Percentiles rank a stretch among this genome's conserved stretches.
Conservation (phyloP, 2,329 filamentous ascomycete genomes). For the Apiospora pterosperma region DNA sequence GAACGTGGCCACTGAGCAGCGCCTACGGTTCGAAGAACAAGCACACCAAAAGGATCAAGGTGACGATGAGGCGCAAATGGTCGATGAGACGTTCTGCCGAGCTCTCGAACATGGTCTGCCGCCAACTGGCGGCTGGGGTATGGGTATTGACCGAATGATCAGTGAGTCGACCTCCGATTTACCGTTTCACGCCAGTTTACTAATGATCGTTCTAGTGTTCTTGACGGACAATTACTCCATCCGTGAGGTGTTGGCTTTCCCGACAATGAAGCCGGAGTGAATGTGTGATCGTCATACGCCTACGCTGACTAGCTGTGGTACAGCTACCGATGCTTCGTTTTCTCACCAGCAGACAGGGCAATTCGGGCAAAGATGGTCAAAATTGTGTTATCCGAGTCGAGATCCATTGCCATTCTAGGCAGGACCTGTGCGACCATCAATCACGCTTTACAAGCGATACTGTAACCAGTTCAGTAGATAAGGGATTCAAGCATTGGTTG, state of each 20-base stretch:
- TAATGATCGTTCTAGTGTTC: constrained; percentile 55
- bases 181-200: constrained; percentile 42
- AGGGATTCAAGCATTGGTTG: background rate
- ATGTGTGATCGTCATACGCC: no score
- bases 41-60: constrained; percentile 93
- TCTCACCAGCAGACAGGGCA: background rate
- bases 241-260: constrained; percentile 94
- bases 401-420: background rate
- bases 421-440: background rate
- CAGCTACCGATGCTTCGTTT: background rate
- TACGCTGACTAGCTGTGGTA: background rate
- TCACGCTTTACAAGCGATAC: background rate
- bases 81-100: constrained; percentile 94
- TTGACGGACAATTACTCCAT: constrained; percentile 94
- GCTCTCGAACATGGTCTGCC: constrained; percentile 88
- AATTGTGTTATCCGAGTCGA: background rate
- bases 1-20: constrained; percentile 94
- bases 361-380: background rate
- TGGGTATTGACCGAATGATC: constrained; percentile 78
- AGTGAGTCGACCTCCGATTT: constrained; percentile 97
- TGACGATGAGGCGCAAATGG: constrained; percentile 92
- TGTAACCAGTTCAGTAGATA: background rate
- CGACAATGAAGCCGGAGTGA: constrained; percentile 75
- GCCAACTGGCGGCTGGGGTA: constrained; percentile 92
- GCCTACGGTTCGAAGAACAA: constrained; percentile 90